phyloP scores from a whole-genome alignment of 495 filamentous ascomycete genomes.

The Hyaloscypha finlandica region DNA sequence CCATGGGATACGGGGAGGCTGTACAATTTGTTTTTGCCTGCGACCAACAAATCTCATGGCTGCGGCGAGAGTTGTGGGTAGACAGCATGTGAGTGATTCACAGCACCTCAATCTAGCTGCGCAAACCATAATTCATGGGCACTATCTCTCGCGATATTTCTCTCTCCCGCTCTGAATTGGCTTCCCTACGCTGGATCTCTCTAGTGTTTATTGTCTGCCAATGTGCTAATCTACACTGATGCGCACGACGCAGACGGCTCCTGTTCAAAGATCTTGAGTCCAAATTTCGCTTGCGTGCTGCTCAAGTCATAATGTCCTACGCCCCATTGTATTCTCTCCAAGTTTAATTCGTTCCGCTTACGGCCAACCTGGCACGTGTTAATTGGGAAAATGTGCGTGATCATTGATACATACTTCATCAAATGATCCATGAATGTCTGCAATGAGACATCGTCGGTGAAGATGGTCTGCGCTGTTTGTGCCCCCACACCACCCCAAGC shows the following conservation, averaged over 20 bases:
- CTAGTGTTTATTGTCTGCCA: neutral
- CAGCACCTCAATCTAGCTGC: no score
- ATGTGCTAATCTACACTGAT: neutral
- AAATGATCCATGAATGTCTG: constrained; percentile 99
- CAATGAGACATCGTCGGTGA: constrained; percentile 97
- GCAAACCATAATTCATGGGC: neutral
- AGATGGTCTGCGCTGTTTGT: constrained; percentile 95
- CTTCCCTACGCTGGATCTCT: neutral
- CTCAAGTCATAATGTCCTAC: neutral
- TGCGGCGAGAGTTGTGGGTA: no score
- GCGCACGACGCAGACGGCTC: neutral
- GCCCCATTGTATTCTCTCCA: neutral
- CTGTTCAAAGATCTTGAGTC: neutral
- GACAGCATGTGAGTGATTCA: no score
- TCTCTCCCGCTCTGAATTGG: neutral
- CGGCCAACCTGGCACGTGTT: constrained; percentile 46
- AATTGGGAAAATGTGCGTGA: neutral
- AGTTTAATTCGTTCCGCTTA: constrained; percentile 55
- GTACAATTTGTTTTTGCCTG: no score
- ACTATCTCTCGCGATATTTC: neutral
- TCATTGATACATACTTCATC: constrained; percentile 80
- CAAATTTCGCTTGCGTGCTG: neutral
- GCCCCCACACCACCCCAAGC: constrained; percentile 83
- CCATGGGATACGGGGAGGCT: no score
- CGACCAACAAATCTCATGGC: no score